A percentile compares a stretch with the other conserved stretches of the same genome.
Evolutionary conservation across 306 rosid species (phyloP).

Genomic region (Vachellia collinsii): DNA sequence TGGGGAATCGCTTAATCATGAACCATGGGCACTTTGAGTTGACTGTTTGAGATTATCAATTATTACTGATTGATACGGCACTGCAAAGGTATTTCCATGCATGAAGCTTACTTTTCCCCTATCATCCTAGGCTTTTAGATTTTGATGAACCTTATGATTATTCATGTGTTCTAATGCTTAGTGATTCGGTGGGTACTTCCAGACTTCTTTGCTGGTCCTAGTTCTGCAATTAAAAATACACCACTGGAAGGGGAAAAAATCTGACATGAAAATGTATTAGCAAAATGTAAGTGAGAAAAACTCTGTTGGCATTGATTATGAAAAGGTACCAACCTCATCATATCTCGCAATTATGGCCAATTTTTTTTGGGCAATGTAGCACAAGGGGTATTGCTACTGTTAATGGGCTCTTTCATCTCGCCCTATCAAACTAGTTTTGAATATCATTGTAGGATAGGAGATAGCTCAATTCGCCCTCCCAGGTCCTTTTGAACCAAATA

Average conservation of each 20-base stretch:
- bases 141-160: conserved; percentile 17
- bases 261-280: conserved; percentile 26
- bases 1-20: not conserved
- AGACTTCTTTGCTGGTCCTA: conserved; percentile 12
- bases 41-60: not conserved
- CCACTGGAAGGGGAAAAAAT: conserved; percentile 9
- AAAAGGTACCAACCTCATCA: not conserved
- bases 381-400: not conserved
- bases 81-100: conserved; percentile 12
- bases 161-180: not conserved
- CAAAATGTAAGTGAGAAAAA: conserved; percentile 16
- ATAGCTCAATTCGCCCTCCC: not conserved
- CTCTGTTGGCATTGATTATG: not conserved
- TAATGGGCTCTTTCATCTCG: not conserved
- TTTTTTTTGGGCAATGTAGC: not conserved
- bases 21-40: not conserved
- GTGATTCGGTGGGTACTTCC: not conserved
- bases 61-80: conserved; percentile 3
- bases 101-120: not conserved
- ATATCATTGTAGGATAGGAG: not conserved
- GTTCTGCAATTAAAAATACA: not conserved
- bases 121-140: conserved; percentile 6
- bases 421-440: conserved; percentile 3
- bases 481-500: too few species aligned
- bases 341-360: not conserved